Evolutionary conservation across 495 filamentous ascomycete genomes (phyloP).

Genomic region (Neurospora sp.): DNA sequence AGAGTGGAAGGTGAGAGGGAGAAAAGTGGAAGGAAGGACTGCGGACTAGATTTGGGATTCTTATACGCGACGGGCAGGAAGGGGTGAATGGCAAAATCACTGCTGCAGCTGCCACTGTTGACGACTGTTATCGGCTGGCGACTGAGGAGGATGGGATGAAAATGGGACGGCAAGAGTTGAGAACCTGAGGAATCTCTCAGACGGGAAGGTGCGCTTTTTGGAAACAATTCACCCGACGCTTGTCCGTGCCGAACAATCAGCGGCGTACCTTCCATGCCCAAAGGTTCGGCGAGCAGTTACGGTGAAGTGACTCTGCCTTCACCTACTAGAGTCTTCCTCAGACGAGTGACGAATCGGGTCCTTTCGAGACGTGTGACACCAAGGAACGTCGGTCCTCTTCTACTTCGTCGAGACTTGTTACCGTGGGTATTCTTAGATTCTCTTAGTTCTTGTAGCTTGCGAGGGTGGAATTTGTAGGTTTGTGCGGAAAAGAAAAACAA

Average conservation of each 20-base stretch:
- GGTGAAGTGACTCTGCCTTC: background rate
- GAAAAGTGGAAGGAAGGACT: background rate
- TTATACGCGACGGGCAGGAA: background rate
- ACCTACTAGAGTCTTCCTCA: background rate
- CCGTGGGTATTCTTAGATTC: background rate
- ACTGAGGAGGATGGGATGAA: background rate
- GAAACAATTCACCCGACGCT: background rate
- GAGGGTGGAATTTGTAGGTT: background rate
- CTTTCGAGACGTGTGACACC: background rate
- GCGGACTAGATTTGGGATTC: background rate
- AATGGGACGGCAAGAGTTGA: background rate
- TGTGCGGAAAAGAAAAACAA: background rate
- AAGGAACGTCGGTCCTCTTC: background rate
- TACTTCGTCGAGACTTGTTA: background rate
- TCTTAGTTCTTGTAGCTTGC: background rate
- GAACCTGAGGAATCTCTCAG: background rate
- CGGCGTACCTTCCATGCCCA: background rate
- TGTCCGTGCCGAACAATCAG: background rate
- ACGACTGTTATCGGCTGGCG: background rate
- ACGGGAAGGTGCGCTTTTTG: background rate
- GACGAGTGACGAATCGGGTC: background rate
- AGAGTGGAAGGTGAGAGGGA: background rate
- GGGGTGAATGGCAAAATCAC: background rate
- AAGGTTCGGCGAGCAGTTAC: background rate
- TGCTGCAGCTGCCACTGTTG: background rate